Conservation (phyloP, 495 filamentous ascomycete species). For the Podospora comata region DNA sequence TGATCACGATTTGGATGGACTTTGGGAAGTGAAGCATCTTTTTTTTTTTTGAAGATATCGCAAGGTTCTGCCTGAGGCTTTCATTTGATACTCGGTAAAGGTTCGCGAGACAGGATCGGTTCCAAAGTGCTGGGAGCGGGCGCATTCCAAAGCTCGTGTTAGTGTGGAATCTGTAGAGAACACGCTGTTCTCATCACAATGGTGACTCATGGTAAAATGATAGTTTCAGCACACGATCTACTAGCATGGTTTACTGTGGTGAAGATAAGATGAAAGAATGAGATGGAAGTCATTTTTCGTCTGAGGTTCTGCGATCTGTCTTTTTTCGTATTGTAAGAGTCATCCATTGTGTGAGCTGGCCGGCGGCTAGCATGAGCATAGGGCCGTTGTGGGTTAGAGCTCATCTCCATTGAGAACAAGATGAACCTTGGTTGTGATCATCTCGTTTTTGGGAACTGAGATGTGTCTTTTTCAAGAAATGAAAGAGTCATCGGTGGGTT, state of each 20-base stretch:
- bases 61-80: background rate
- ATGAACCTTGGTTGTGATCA: background rate
- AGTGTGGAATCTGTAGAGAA: background rate
- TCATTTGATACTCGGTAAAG: background rate
- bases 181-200: background rate
- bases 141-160: background rate
- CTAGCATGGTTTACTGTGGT: background rate
- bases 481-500: background rate
- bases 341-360: background rate
- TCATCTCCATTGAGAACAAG: background rate
- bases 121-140: background rate
- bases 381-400: background rate
- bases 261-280: background rate
- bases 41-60: background rate
- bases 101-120: background rate
- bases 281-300: background rate
- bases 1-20: background rate
- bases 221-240: background rate
- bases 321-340: background rate
- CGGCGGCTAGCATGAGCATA: background rate
- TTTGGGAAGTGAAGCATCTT: background rate
- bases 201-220: background rate
- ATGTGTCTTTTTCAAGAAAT: background rate
- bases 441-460: background rate
- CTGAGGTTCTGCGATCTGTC: background rate